Percentiles rank a stretch among this genome's conserved stretches.
Evolutionary conservation across 2,329 filamentous ascomycete genomes (phyloP).

Genomic region (Bipolaris sorokiniana): DNA sequence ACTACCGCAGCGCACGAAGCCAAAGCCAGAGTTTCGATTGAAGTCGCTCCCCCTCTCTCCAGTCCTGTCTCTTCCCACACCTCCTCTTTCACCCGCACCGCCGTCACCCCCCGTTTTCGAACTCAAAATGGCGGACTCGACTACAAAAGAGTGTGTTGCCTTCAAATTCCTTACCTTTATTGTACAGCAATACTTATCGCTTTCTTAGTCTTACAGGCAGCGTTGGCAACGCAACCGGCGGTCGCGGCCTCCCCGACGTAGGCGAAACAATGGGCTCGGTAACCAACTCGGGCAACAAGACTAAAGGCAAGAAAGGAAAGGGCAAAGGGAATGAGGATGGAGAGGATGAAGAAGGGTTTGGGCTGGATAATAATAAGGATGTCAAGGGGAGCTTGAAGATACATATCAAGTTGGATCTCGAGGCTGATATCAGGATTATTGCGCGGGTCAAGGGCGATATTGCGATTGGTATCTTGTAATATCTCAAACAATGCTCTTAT

Average conservation of each 20-base stretch:
- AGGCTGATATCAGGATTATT: conserved; percentile 30
- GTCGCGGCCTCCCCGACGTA: conserved; percentile 13
- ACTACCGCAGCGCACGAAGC: conserved; percentile 17
- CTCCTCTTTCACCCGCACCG: conserved; percentile 4
- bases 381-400: conserved; percentile 33
- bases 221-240: conserved; percentile 15
- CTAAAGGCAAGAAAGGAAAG: conserved; percentile 3
- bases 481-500: not conserved
- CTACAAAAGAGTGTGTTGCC: conserved; percentile 18
- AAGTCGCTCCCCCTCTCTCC: conserved; percentile 6
- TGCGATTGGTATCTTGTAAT: conserved; percentile 29
- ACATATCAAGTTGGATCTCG: conserved; percentile 32
- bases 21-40: conserved; percentile 6
- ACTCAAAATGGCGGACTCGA: conserved; percentile 15
- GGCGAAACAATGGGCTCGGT: conserved; percentile 19
- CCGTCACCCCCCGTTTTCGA: conserved; percentile 1
- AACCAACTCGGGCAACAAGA: not conserved
- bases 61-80: conserved; percentile 1
- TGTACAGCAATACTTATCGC: not conserved
- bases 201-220: conserved; percentile 8
- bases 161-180: not conserved
- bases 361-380: conserved; percentile 28
- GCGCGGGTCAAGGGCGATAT: conserved; percentile 32
- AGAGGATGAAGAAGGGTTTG: conserved; percentile 24
- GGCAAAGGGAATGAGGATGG: conserved; percentile 5